phyloP scores from a whole-genome alignment of 371 early-diverging fungal genomes.

The Mortierella sp. region DNA sequence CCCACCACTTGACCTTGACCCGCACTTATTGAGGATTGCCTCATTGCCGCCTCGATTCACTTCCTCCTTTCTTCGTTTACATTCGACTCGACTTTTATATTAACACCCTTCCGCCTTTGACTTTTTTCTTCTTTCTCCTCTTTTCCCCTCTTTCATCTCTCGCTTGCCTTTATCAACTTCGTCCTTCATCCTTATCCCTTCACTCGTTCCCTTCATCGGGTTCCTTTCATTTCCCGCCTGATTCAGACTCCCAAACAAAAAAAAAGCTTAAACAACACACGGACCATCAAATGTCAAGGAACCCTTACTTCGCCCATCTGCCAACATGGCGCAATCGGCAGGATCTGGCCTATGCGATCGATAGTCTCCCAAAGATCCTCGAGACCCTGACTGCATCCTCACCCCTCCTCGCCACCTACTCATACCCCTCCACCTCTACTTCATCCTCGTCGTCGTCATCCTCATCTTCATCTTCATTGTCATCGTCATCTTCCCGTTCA shows the following conservation, averaged over 20 bases:
- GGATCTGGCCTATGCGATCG: constrained; percentile 53
- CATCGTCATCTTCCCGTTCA: constrained; percentile 8
- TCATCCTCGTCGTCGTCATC: neutral
- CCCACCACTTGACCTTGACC: neutral
- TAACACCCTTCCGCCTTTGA: neutral
- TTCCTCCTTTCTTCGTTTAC: neutral
- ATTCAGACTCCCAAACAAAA: no score
- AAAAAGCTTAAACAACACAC: neutral
- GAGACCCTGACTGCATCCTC: constrained; percentile 38
- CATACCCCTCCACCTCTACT: constrained; percentile 14
- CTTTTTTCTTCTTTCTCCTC: neutral
- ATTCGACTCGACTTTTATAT: neutral
- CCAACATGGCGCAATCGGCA: constrained; percentile 57
- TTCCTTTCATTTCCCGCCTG: no score
- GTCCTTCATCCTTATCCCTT: neutral
- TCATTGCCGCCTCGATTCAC: neutral
- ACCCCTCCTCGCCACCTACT: constrained; percentile 32
- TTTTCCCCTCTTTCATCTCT: neutral
- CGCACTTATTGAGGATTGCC: neutral
- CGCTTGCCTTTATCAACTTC: neutral
- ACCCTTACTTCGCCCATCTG: constrained; percentile 53
- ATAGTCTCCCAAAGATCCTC: constrained; percentile 39
- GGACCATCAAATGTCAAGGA: constrained; percentile 45
- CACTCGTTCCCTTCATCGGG: no score
- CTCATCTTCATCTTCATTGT: constrained; percentile 8